Base-by-base conservation (phyloP, 352 stramenopile species). In the Pythium periplocum region DNA sequence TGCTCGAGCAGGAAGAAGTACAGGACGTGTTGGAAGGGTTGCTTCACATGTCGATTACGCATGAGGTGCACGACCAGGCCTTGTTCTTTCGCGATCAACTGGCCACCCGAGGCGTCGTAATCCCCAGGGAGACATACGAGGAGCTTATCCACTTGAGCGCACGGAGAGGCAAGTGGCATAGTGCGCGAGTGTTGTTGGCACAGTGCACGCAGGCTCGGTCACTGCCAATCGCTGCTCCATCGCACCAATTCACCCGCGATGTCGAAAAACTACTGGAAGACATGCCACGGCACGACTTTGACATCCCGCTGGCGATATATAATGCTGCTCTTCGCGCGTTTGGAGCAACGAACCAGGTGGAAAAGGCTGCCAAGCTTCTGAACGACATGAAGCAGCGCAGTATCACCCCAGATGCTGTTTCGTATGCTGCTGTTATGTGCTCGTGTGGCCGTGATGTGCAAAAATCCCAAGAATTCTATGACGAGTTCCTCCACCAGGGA, bases 321-420 rank as follows among this genome's bases (percentile, higher is more conserved):
- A 90, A 90, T 53, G 73, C 78, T n/a, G 78, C 73, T 32, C 51
- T 90, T 44, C 68, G 78, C 11, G 82, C 82, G 45, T 83, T 78
- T 42, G 80, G 71, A 3, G 56, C 68, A 34, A 52, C 78, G 26
- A 63, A 57, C n/a, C 51, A 68, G 42, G 45, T 78, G 9, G 33
- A 70, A 5, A 65, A 83, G 47, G 69, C 75, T 1, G 41, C 59
- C n/a, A 31, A 31, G n/a, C 43, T 90, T 34, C 66, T 83, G n/a
- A 44, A 35, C 11, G 55, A 55, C 11, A 90, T 90, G 78, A 36
- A 58, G 26, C 30, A 63, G 35, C 61, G 48, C 12, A 48, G 68
- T 33, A 57, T 90, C 3, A 46, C 17, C 34, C 75, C 68, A 9
- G 63, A 90, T 48, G 70, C 71, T 31, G 78, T 72, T 6, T 82